Evolutionary conservation across 2,329 filamentous ascomycete species (phyloP), one percentile per base, ranked within the genome.

Genomic region (Arthrobotrys entomopaga): DNA sequence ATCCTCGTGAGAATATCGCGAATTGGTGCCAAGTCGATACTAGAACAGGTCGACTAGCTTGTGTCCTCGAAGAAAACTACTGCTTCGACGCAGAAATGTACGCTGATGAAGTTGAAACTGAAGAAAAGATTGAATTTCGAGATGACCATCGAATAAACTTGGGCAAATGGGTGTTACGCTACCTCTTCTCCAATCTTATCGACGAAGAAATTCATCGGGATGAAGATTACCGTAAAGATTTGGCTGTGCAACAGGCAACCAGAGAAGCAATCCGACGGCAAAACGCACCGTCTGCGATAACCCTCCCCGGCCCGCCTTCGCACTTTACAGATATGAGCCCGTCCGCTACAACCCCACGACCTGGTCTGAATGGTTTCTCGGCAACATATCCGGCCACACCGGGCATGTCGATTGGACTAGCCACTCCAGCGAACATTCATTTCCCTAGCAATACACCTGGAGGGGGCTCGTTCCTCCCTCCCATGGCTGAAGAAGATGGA

Each of bases 41-140:
- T 19, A 90, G 94, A 78, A 98, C 94, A 3, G 95, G 95, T 40
- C 92, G 91, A 76, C 84, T 99, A 65, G 94, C 93, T 1, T 94
- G 97, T 2, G 90, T 96, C 16, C 82, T 99, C 16, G 95, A 99
- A 80, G 92, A 93, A 46, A 96, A 95, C 79, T 96, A 96, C 78
- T 97, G 93, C 81, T 99, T 99, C 78, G 95, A 99, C 82, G 95
- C 93, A 15, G 95, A 99, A 80, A 91, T 97, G 81, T 99, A 99
- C 80, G 94, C 93, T 0, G 95, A 99, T 80, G 93, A 98, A 82
- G 83, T 96, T 40, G 85, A 89, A 46, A 78, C 94, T 64, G 86
- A 90, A 10, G 89, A 92, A 76, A 84, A 87, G n/a, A 84, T 91
- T 16, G 90, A 93, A 11, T 97, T 97, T 79, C 86, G 90, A 67